Evolutionary conservation across 768 basidiomycete genomes (phyloP), one percentile per base, ranked within the genome.

Genomic region (Rhizopogon rudus): DNA sequence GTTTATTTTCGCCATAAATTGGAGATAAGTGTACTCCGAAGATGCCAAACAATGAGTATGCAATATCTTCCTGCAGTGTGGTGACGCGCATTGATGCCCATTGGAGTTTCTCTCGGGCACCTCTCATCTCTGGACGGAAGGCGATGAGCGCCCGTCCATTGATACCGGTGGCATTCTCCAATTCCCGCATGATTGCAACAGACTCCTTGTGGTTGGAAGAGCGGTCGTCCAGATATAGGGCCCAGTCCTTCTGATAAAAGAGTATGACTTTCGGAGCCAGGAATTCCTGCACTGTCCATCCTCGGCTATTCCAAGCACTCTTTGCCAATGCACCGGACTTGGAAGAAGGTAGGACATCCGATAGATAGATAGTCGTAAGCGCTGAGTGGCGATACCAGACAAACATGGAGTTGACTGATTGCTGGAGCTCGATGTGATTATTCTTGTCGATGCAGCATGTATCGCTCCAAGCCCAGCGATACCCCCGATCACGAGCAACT

Each of bases 331-430:
- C 35, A 8, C 35, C 35, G 8, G 14, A 13, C 25, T 13, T 33
- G 10, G 49, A 51, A 5, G 35, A 51, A 13, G 33, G 22, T 3
- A 3, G 17, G 13, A 51, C 49, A 37, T 51, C 35, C 6, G 53
- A 16, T 0, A 60, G 40, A 31, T 60, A 54, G 6, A 54, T 53
- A 13, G 51, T 25, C 17, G 57, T 58, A 31, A 58, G 31, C 14
- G 53, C 29, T 5, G 59, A 44, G 31, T 54, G 50, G 9, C 57
- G 40, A 35, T 60, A 60, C 59, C 59, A 60, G 25, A 16, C 3
- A 42, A 58, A 60, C 59, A 60, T 60, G n/a, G 57, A 58, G 12
- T 42, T 29, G 13, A 60, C 20, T 17, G 59, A 54, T 28, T 60
- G 49, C 6, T 48, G 41, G n/a, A 60, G 48, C 17, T 60, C 59